Base-by-base conservation (phyloP, 176 grass and related monocot species). In the Canna indica region DNA sequence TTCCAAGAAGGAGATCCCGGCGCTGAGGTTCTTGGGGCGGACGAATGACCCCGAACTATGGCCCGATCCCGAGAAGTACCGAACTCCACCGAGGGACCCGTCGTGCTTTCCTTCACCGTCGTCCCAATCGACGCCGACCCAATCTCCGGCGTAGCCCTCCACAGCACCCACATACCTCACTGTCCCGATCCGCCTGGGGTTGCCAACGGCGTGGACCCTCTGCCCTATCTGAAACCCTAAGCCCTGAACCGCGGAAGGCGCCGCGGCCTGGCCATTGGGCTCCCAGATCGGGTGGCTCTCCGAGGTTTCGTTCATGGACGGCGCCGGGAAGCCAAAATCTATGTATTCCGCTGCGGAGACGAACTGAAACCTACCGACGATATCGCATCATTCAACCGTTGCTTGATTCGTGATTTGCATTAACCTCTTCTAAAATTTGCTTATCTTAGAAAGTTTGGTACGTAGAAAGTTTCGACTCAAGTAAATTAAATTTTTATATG, bases 101-200 rank as follows among this genome's bases (percentile, higher is more conserved):
- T 87, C 88, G 80, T 97, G 86, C 50, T 82, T 81, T 42, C 93
- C 81, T 7, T 80, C 75, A 71, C 84, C 86, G 36, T 42, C 82
- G 77, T 91, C 88, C 93, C 93, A 96, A 73, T 96, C 93, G 47
- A 91, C 74, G 54, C 93, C 93, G 25, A 96, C 73, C 93, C 88
- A 97, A 13, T 82, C 77, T 39, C 86, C 93, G 2, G 70, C 47
- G 64, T 90, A 74, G 22, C 86, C 86, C 16, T 83, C 75, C 7
- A 97, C 76, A 4, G 79, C 68, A 7, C 86, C 86, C 16, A 92
- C 64, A 59, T 90, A 97, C 52, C 74, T 80, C 48, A 97, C 81
- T 4, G 93, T 97, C 33, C 92, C 92, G 10, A 75, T 18, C 29
- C 88, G 88, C 35, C 83, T 77, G 13, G 76, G 68, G 4, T 96